Conservation (phyloP, 306 rosid genomes). For the Alnus rubra region DNA sequence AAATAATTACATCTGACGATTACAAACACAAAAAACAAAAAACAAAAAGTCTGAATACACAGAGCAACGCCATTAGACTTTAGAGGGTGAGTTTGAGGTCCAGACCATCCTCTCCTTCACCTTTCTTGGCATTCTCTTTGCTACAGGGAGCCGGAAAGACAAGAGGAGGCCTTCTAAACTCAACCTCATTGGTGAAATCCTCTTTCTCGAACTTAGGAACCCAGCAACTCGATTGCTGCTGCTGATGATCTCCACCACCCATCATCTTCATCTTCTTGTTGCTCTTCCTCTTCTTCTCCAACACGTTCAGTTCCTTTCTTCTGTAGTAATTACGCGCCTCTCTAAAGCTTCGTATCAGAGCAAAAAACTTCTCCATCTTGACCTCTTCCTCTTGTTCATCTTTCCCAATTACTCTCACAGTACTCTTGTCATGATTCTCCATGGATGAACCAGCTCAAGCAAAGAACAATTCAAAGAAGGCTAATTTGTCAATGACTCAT, state of each 20-base stretch:
- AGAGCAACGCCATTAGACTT: slow-evolving; percentile 10
- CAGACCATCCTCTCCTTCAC: slow-evolving; percentile 8
- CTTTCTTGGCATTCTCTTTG: background rate
- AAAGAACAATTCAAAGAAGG: too few species aligned
- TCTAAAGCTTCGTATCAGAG: slow-evolving; percentile 44
- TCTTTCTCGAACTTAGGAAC: slow-evolving; percentile 39
- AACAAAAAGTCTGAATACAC: too few species aligned
- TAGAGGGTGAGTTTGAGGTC: slow-evolving; percentile 51
- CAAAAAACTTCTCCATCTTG: slow-evolving; percentile 48
- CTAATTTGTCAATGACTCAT: too few species aligned
- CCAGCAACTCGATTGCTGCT: background rate
- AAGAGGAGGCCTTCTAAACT: slow-evolving; percentile 23
- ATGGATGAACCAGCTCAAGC: background rate
- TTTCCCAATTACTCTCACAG: too few species aligned
- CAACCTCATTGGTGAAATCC: slow-evolving; percentile 41
- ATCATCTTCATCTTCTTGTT: slow-evolving; percentile 23
- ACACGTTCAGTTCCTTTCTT: slow-evolving; percentile 24
- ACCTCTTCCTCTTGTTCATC: slow-evolving; percentile 2
- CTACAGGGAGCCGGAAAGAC: slow-evolving; percentile 13
- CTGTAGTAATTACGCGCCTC: slow-evolving; percentile 35
- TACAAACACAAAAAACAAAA: too few species aligned
- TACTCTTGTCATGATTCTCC: background rate
- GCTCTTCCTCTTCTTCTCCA: background rate
- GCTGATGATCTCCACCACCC: background rate
- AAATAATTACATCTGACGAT: too few species aligned